Conservation (phyloP, 1,284 basidiomycete species). For the Mycena citricolor region DNA sequence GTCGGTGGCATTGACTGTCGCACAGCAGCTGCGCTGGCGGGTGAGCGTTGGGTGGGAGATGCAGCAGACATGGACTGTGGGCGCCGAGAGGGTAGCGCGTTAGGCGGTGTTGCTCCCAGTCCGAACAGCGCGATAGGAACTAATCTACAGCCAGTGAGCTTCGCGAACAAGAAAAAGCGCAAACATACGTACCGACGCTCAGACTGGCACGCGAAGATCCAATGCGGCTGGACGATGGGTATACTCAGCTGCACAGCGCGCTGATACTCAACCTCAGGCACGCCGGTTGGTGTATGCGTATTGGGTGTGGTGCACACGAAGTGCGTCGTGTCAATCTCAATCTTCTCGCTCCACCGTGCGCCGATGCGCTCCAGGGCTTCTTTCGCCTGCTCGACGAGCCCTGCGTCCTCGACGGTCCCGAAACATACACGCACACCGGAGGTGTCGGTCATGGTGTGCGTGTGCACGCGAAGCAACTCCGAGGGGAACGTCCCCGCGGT, state of each 20-base stretch:
- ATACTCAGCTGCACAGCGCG: slow-evolving; percentile 87
- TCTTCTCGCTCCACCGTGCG: slow-evolving; percentile 86
- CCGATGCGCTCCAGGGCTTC: slow-evolving; percentile 78
- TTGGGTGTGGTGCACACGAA: slow-evolving; percentile 92
- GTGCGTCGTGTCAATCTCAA: slow-evolving; percentile 96
- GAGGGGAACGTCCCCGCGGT: slow-evolving; percentile 88
- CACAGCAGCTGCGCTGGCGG: slow-evolving; percentile 39
- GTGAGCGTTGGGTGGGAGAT: slow-evolving; percentile 43
- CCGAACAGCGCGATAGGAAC: slow-evolving; percentile 83
- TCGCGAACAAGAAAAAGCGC: slow-evolving; percentile 1
- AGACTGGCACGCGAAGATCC: slow-evolving; percentile 83
- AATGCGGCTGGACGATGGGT: slow-evolving; percentile 87
- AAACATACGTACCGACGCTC: slow-evolving; percentile 68
- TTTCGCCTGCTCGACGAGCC: slow-evolving; percentile 77
- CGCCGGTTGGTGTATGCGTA: slow-evolving; percentile 58
- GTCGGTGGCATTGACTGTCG: slow-evolving; percentile 62
- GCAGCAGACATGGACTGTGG: slow-evolving; percentile 79
- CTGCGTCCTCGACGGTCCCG: slow-evolving; percentile 78
- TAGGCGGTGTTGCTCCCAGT: slow-evolving; percentile 63
- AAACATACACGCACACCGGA: slow-evolving; percentile 92
- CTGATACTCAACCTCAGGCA: slow-evolving; percentile 85
- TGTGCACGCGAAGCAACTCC: slow-evolving; percentile 77
- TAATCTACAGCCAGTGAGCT: slow-evolving; percentile 54
- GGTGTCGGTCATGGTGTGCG: slow-evolving; percentile 92
- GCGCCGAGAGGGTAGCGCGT: slow-evolving; percentile 48